phyloP scores from a whole-genome alignment of 2,329 filamentous ascomycete genomes.

The Pseudogymnoascus sp. region DNA sequence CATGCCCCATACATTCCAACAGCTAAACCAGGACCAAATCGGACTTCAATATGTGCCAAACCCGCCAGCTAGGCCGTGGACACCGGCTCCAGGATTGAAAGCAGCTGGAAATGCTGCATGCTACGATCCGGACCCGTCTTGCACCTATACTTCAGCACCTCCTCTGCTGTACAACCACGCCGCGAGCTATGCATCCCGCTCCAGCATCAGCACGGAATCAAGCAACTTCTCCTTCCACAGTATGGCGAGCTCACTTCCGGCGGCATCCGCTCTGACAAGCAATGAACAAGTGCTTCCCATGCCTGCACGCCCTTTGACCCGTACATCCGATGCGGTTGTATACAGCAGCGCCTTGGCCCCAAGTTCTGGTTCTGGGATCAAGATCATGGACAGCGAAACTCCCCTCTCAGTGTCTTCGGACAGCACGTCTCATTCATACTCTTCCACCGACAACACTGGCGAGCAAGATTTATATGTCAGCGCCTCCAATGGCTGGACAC shows the following conservation, averaged over 20 bases:
- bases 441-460: slow-evolving; percentile 6
- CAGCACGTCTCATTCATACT: slow-evolving; percentile 33
- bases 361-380: not conserved
- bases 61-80: slow-evolving; percentile 13
- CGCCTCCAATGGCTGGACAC: not conserved
- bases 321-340: not conserved
- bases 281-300: slow-evolving; percentile 24
- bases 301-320: not conserved
- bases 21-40: slow-evolving; percentile 17
- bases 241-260: slow-evolving; percentile 16
- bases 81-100: slow-evolving; percentile 16
- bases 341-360: not conserved
- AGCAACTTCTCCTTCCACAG: slow-evolving; percentile 16
- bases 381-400: not conserved
- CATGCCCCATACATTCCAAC: slow-evolving; percentile 11
- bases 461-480: not conserved
- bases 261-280: slow-evolving; percentile 12
- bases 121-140: slow-evolving; percentile 16
- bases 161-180: slow-evolving; percentile 12
- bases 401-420: not conserved
- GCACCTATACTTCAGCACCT: slow-evolving; percentile 16
- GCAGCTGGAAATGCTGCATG: slow-evolving; percentile 17
- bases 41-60: not conserved
- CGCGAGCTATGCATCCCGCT: slow-evolving; percentile 16
- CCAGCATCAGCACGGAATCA: slow-evolving; percentile 17